Evolutionary conservation across 257 asterid species (phyloP), one percentile per base, ranked within the genome.

Genomic region (Solanum sitiens): DNA sequence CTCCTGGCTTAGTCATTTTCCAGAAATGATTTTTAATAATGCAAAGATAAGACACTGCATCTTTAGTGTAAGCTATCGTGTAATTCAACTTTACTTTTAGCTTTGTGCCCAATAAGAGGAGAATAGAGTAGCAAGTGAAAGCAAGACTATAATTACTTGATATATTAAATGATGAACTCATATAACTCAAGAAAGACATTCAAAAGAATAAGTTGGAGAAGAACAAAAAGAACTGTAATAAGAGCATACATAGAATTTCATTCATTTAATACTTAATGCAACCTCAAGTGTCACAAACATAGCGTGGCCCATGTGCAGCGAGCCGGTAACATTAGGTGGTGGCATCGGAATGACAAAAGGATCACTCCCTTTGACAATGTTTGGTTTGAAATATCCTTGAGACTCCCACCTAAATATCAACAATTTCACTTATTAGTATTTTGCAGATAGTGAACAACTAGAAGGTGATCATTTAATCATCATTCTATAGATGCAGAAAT

Each of bases 221-320:
- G 13, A 50, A 50, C 30, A 82, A 50, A 75, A 47, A 50, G 45
- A 50, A 47, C 65, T 47, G 30, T 32, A 50, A 32, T 77, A 77
- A 77, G 84, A 44, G 84, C 37, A 77, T 77, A 25, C 30, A 25
- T 42, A 42, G 39, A 76, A 77, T 77, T 23, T 42, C 61, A 77
- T 13, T n/a, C 37, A 77, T 44, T 23, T n/a, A 39, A 77, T 77
- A 42, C 45, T 68, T 61, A 47, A 50, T 37, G 92, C 80, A 89
- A 97, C 99, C 99, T 97, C 99, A 87, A 97, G 99, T 88, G 99
- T 95, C 90, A 97, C 99, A 90, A 97, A 97, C 99, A 97, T 97
- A 32, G 99, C 99, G 90, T 97, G 99, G 65, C 99, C 99, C 99
- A 97, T 97, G 92, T 97, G 99, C 94, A 97, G 91, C 8, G 99